Percentiles rank a stretch among this genome's conserved stretches.
Conservation (phyloP, 1,139 yeast genomes). For the Hemisphaericaspora subhashii region DNA sequence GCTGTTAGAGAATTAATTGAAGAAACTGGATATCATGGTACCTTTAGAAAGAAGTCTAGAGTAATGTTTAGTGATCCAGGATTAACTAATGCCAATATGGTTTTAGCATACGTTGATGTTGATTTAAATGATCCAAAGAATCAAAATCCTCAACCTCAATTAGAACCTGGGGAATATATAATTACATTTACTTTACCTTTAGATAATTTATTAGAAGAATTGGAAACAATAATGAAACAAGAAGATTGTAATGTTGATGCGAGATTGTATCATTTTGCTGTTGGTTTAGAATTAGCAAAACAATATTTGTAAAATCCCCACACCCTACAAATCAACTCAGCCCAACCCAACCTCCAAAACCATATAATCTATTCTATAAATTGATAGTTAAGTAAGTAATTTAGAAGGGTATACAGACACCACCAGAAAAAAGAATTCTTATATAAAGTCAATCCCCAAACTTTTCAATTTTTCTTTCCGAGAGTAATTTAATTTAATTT, state of each 20-base stretch:
- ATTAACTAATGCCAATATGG: conserved; percentile 85
- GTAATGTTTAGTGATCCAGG: conserved; percentile 86
- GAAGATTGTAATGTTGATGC: conserved; percentile 84
- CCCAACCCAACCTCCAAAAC: too few species aligned
- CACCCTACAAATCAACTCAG: too few species aligned
- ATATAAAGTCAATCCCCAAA: too few species aligned
- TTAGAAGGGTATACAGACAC: neutral
- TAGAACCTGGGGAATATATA: conserved; percentile 88
- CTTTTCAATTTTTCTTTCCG: too few species aligned
- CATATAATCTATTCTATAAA: too few species aligned
- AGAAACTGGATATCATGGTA: conserved; percentile 89
- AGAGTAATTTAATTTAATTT: too few species aligned
- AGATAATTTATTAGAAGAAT: conserved; percentile 51
- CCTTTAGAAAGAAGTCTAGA: conserved; percentile 50
- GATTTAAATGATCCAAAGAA: conserved; percentile 70
- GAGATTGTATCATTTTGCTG: conserved; percentile 81
- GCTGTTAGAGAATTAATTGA: conserved; percentile 86
- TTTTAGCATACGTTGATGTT: conserved; percentile 74
- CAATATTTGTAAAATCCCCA: too few species aligned
- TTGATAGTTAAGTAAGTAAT: too few species aligned
- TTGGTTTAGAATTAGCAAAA: conserved; percentile 48
- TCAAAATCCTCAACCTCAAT: conserved; percentile 62
- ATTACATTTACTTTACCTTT: conserved; percentile 76
- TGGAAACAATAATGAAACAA: conserved; percentile 46
- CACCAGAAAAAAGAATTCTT: too few species aligned